Conservation (phyloP, 2,329 filamentous ascomycete genomes). For the Tolypocladium inflatum region DNA sequence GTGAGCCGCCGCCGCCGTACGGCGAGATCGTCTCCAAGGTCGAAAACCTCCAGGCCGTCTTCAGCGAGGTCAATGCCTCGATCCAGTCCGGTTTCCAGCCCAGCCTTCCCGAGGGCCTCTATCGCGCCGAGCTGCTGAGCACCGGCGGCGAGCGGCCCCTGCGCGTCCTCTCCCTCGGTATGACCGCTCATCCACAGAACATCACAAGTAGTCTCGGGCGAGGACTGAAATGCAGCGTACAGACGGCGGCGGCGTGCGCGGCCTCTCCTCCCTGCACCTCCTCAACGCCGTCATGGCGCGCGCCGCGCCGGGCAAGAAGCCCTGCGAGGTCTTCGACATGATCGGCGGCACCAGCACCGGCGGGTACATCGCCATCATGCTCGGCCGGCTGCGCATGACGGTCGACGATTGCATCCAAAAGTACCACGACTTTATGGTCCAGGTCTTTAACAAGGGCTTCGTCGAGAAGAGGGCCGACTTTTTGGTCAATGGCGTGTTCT, state of each 20-base stretch:
- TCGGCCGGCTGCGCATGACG: slow-evolving; percentile 17
- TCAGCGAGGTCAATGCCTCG: not conserved
- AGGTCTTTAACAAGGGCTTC: not conserved
- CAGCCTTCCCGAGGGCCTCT: not conserved
- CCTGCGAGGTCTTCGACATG: slow-evolving; percentile 21
- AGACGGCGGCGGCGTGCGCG: slow-evolving; percentile 16
- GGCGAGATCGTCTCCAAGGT: slow-evolving; percentile 1
- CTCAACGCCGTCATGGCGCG: slow-evolving; percentile 14
- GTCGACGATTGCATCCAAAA: slow-evolving; percentile 1
- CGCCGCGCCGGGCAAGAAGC: slow-evolving; percentile 7
- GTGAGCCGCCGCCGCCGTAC: not conserved
- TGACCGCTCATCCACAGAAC: not conserved
- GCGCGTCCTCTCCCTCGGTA: slow-evolving; percentile 1
- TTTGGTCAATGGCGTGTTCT: not conserved
- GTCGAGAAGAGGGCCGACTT: not conserved
- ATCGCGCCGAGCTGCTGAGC: not conserved
- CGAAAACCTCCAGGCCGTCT: not conserved
- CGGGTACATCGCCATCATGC: slow-evolving; percentile 31
- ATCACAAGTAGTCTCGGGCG: not conserved
- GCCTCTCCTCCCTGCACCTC: slow-evolving; percentile 16
- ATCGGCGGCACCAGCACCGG: slow-evolving; percentile 18
- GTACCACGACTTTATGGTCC: slow-evolving; percentile 4
- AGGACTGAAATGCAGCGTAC: not conserved
- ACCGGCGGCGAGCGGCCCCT: not conserved
- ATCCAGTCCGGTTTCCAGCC: not conserved